Percentiles rank a stretch among this genome's conserved stretches.
Conservation (phyloP, 2,329 filamentous ascomycete species). For the Eurotiales sp. region DNA sequence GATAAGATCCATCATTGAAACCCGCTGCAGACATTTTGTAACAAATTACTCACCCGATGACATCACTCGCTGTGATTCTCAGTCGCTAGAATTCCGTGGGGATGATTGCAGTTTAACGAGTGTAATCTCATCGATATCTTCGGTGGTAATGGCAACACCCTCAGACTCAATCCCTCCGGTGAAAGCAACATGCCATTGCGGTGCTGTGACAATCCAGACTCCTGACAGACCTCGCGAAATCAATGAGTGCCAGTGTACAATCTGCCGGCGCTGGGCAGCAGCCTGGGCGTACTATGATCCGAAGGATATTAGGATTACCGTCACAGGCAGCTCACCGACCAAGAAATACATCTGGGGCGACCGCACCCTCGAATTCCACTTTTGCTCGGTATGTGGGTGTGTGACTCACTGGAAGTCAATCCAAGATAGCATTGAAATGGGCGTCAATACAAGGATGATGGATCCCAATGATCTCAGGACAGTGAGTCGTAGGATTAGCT, state of each 20-base stretch:
- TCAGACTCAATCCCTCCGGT: too few relatives aligned
- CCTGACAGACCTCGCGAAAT: constrained; percentile 8
- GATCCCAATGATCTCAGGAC: constrained; percentile 7
- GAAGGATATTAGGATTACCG: constrained; percentile 6
- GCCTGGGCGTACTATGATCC: constrained; percentile 13
- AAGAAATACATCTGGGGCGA: constrained; percentile 12
- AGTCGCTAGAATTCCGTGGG: too few relatives aligned
- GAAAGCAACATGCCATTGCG: constrained; percentile 12
- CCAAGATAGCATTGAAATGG: background rate
- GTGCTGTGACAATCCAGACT: constrained; percentile 5
- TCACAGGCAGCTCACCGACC: constrained; percentile 1
- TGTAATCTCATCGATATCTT: too few relatives aligned
- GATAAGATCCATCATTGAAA: too few relatives aligned
- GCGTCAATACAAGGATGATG: constrained; percentile 12
- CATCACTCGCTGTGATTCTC: too few relatives aligned
- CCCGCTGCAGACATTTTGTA: too few relatives aligned
- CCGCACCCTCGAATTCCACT: constrained; percentile 5
- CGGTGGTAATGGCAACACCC: too few relatives aligned
- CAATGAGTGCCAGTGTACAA: constrained; percentile 13
- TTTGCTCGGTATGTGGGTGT: constrained; percentile 9
- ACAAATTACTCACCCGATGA: too few relatives aligned
- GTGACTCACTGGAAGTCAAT: constrained; percentile 5
- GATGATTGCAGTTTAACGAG: too few relatives aligned
- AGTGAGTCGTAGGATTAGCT: constrained; percentile 8
- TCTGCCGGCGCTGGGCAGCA: constrained; percentile 11